Conservation (phyloP, 257 asterid genomes). For the Fraxinus excelsior region DNA sequence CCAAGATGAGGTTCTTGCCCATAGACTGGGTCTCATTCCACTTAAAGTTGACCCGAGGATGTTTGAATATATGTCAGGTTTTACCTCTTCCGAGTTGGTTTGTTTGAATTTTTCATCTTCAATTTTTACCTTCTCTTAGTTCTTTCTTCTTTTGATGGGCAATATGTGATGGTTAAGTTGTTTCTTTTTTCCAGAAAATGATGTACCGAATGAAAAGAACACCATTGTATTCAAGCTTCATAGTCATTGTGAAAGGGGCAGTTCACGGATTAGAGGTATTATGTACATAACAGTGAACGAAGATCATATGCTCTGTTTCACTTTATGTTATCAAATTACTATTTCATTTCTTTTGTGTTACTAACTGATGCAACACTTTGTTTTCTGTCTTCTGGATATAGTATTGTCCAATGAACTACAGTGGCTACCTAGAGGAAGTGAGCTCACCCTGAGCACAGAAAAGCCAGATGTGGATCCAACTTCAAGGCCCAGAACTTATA, state of each 20-base stretch:
- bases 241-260: constrained; percentile 54
- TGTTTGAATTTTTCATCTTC: constrained; percentile 10
- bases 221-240: constrained; percentile 88
- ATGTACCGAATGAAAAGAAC: constrained; percentile 77
- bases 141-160: constrained; percentile 22
- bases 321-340: constrained; percentile 1
- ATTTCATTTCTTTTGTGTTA: constrained; percentile 9
- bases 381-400: constrained; percentile 28
- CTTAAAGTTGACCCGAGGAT: constrained; percentile 84
- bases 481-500: constrained; percentile 62
- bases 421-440: constrained; percentile 92
- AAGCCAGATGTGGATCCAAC: constrained; percentile 39
- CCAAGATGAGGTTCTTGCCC: constrained; percentile 99
- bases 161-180: constrained; percentile 30
- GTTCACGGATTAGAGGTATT: constrained; percentile 60
- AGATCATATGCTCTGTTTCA: constrained; percentile 1
- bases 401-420: constrained; percentile 67
- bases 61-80: constrained; percentile 80
- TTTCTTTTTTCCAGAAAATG: constrained; percentile 60
- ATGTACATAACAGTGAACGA: constrained; percentile 11
- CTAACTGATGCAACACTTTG: constrained; percentile 16
- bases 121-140: not conserved
- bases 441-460: constrained; percentile 47
- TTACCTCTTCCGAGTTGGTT: constrained; percentile 13
- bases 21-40: constrained; percentile 89